Evolutionary conservation across 116 monocot species (phyloP).

Genomic region (Zostera marina): DNA sequence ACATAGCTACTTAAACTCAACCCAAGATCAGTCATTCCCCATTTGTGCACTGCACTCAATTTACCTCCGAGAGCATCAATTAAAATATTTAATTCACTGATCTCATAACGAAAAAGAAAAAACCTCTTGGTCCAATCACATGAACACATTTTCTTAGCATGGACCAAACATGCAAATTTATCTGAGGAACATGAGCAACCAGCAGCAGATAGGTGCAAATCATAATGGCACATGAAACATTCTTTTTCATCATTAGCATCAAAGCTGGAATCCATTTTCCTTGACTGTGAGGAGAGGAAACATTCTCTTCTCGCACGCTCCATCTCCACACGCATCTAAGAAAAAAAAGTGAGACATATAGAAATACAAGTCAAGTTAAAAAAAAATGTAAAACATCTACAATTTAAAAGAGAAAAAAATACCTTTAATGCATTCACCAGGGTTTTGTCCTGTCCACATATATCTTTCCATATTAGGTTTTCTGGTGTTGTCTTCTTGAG

Average conservation of each 20-base stretch:
- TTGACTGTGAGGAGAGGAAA: conserved; percentile 31
- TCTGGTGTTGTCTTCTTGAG: conserved; percentile 30
- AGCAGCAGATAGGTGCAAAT: conserved; percentile 80
- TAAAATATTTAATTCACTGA: conserved; percentile 50
- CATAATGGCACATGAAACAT: conserved; percentile 79
- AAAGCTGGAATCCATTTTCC: conserved; percentile 75
- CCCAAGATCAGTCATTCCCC: conserved; percentile 72
- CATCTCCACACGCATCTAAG: conserved; percentile 42
- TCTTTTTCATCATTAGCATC: conserved; percentile 60
- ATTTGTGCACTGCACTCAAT: conserved; percentile 73
- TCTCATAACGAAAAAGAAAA: conserved; percentile 69
- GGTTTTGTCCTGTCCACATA: conserved; percentile 38
- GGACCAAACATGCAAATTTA: conserved; percentile 75
- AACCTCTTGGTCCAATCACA: conserved; percentile 53
- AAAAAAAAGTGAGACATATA: background rate
- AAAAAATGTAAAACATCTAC: background rate
- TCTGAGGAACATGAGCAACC: conserved; percentile 68
- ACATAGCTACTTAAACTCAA: conserved; percentile 44
- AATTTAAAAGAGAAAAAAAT: background rate
- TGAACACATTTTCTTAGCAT: conserved; percentile 65
- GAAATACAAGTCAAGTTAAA: background rate
- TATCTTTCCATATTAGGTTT: conserved; percentile 58
- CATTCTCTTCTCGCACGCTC: conserved; percentile 45
- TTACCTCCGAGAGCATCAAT: conserved; percentile 74
- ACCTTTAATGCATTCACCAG: conserved; percentile 47